Conservation (phyloP, 345 rosid genomes). For the Hypericum androsaemum region DNA sequence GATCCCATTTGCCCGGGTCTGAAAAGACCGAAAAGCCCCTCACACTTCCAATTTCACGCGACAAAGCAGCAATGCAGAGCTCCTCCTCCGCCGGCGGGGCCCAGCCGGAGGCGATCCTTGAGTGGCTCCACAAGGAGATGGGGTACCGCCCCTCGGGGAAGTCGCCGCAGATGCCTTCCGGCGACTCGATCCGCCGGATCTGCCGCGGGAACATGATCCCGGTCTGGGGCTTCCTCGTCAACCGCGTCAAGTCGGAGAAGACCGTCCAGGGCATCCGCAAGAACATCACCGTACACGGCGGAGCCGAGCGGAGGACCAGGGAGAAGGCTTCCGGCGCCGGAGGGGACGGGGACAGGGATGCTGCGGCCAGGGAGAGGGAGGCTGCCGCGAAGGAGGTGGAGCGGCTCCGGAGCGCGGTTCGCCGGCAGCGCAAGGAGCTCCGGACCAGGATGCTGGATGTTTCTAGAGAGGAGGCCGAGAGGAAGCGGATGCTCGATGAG, state of each 20-base stretch:
- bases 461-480: conserved; percentile 82
- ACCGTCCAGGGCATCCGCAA: conserved; percentile 65
- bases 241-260: conserved; percentile 79
- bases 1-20: not conserved
- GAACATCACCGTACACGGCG: conserved; percentile 71
- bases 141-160: conserved; percentile 70
- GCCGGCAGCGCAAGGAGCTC: conserved; percentile 81
- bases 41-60: not conserved
- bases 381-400: conserved; percentile 67
- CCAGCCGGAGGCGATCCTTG: conserved; percentile 64
- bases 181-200: conserved; percentile 56
- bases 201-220: conserved; percentile 87
- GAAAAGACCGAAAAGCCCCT: not conserved
- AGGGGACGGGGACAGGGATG: conserved; percentile 49
- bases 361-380: conserved; percentile 61
- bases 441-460: conserved; percentile 82
- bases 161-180: conserved; percentile 52
- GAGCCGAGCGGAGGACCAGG: conserved; percentile 42
- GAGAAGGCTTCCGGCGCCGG: conserved; percentile 33
- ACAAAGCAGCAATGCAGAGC: conserved; percentile 12
- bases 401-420: conserved; percentile 60
- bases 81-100: conserved; percentile 16
- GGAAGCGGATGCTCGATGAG: conserved; percentile 91
- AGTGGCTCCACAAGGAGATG: conserved; percentile 90
- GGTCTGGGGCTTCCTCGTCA: conserved; percentile 53